Conservation (phyloP, 495 filamentous ascomycete species). For the Penicillium fimorum region DNA sequence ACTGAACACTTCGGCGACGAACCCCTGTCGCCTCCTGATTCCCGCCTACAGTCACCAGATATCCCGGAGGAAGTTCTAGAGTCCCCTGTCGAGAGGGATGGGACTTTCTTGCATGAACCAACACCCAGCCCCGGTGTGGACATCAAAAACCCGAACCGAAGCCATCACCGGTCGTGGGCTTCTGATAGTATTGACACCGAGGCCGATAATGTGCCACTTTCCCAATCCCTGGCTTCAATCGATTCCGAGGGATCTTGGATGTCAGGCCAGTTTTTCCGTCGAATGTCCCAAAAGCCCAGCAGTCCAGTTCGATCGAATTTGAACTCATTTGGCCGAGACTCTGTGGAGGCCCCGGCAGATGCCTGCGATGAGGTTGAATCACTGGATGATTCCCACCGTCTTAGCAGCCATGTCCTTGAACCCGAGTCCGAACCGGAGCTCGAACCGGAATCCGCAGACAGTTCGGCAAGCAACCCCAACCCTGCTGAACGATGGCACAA, state of each 20-base stretch:
- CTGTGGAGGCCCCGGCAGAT: conserved; percentile 17
- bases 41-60: conserved; percentile 66
- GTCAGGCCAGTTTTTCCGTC: conserved; percentile 62
- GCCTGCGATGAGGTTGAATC: conserved; percentile 31
- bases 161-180: conserved; percentile 36
- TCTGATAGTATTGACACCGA: conserved; percentile 37
- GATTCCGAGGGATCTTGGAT: conserved; percentile 94
- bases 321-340: conserved; percentile 35
- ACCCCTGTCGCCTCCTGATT: conserved; percentile 77
- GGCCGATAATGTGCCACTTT: conserved; percentile 48
- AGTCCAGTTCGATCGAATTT: conserved; percentile 48
- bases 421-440: conserved; percentile 30
- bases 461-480: conserved; percentile 27
- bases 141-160: conserved; percentile 25
- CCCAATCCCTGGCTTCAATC: conserved; percentile 78
- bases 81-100: conserved; percentile 27
- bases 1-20: conserved; percentile 88
- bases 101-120: conserved; percentile 23
- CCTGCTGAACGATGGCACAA: conserved; percentile 49
- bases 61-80: conserved; percentile 38
- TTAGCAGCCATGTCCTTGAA: conserved; percentile 42
- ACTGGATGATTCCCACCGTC: conserved; percentile 21
- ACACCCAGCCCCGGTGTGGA: conserved; percentile 31
- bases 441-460: conserved; percentile 23
- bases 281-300: conserved; percentile 48